Base-by-base conservation (phyloP, 148 eudicot genomes). In the Rhododendron williamsianum region DNA sequence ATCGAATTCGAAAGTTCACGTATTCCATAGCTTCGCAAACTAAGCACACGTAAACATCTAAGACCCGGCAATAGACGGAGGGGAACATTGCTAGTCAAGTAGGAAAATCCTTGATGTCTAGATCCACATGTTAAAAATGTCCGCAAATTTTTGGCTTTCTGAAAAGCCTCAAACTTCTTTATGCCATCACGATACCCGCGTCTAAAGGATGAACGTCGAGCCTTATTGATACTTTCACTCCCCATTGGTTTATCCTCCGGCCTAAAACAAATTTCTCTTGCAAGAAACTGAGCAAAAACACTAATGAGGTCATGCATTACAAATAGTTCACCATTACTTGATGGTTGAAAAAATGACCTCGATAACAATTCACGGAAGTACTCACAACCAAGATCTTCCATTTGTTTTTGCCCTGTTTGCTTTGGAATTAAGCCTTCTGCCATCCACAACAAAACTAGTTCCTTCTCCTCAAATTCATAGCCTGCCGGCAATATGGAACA, bases 331-430 rank as follows among this genome's bases (percentile, higher is more conserved):
- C 5, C 3, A 4, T 0, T 71, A 7, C 80, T 49, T 35, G 77
- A 49, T 4, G 16, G 82, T 49, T 90, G 89, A 58, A 90, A 90
- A 77, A 88, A 85, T 30, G 92, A 88, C 78, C 87, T 85, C 4
- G 84, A 83, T 43, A 82, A 18, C 13, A 90, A 43, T 65, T 90
- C 92, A 11, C 56, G 38, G 51, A 87, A 82, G 52, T 89, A 87
- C 16, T 9, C 18, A 0, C 41, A 35, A 0, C 86, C 90, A 27
- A 80, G 52, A 41, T 83, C 87, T 84, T 86, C 87, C 1, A 88
- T 41, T 41, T 83, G 45, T 3, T n/a, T 18, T 13, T 51, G 43
- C 16, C 38, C 82, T 2, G 69, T 8, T 58, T 46, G 12, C 30
- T 51, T 60, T 30, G 15, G 52, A 41, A 84, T 18, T 16, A 87